These are phyloP conservation scores for Ceratopteris richardii DNA, from an alignment of 75 land plant genomes.

Conservation along the genomic window DNA sequence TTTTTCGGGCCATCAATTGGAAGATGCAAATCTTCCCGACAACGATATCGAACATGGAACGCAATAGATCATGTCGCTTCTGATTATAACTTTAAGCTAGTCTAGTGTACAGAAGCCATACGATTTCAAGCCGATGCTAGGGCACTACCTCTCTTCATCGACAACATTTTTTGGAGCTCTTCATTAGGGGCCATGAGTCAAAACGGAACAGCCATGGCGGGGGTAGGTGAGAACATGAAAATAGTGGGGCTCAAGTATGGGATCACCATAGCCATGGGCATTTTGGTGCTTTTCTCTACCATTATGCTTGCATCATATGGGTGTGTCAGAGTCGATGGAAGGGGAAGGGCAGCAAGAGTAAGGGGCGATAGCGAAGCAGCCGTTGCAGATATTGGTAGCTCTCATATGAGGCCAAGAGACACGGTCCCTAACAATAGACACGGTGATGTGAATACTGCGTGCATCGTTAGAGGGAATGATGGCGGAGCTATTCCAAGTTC, in stretches of 20 bases:
- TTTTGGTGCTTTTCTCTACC: slow-evolving; percentile 35
- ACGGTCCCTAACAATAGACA: background rate
- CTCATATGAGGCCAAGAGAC: too few species aligned
- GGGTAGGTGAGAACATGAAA: slow-evolving; percentile 20
- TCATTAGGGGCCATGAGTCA: too few species aligned
- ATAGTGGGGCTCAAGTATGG: slow-evolving; percentile 41
- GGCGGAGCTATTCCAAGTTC: background rate
- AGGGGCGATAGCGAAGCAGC: background rate
- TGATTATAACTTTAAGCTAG: too few species aligned
- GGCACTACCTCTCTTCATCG: too few species aligned
- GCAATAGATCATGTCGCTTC: too few species aligned
- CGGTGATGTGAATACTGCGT: too few species aligned
- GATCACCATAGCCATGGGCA: slow-evolving; percentile 42
- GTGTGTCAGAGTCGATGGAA: slow-evolving; percentile 29
- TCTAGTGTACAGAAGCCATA: too few species aligned
- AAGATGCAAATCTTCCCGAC: too few species aligned
- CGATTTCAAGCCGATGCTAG: too few species aligned
- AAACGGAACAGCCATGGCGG: background rate
- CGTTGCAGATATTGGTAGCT: background rate
- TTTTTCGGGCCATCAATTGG: too few species aligned
- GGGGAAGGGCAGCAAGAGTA: background rate
- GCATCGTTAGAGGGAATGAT: slow-evolving; percentile 2
- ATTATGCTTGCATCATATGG: slow-evolving; percentile 42
- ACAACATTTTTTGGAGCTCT: too few species aligned
- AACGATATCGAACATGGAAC: too few species aligned